Base-by-base conservation (phyloP, 257 asterid species). In the Galeopsis tetrahit region DNA sequence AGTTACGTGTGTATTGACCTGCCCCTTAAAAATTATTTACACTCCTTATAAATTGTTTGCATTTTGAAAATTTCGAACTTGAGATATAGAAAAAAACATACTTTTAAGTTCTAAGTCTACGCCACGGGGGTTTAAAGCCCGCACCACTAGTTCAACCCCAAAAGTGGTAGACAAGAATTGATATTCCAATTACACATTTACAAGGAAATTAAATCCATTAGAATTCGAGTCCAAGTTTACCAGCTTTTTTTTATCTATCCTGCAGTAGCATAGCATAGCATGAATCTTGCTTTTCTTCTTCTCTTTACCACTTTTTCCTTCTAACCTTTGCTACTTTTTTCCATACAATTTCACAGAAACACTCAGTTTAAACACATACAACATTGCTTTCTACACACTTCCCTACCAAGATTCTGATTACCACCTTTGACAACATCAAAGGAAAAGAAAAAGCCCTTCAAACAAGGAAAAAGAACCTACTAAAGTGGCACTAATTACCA, bases 351-450 rank as follows among this genome's bases (percentile, higher is more conserved):
- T 72, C 75, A 60, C 51, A 66, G 60, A 52, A 70, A 68, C 75
- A 56, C 9, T 48, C 82, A 79, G 53, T 74, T 63, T 49, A 17
- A 9, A 36, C n/a, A 40, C 53, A 66, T 14, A 52, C 72, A 81
- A 66, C 42, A 63, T 42, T 64, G 52, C 76, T 75, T 77, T 72
- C 40, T 17, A 56, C 82, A 81, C 84, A 69, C 42, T 79, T 81
- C 75, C 84, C 88, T 38, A 81, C 80, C 71, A 68, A 79, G 83
- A 84, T 81, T 81, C 73, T 76, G 69, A 59, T 40, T 28, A 49
- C 59, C 66, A 11, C 69, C 67, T 73, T 38, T 62, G 21, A 71
- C 74, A 62, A 46, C 69, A 71, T 15, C 58, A 68, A n/a, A 35
- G 32, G 9, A 38, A 79, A 52, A 75, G 63, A 62, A 36, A 71